phyloP scores from a whole-genome alignment of 768 basidiomycete genomes.

The Leccinellum luteum region DNA sequence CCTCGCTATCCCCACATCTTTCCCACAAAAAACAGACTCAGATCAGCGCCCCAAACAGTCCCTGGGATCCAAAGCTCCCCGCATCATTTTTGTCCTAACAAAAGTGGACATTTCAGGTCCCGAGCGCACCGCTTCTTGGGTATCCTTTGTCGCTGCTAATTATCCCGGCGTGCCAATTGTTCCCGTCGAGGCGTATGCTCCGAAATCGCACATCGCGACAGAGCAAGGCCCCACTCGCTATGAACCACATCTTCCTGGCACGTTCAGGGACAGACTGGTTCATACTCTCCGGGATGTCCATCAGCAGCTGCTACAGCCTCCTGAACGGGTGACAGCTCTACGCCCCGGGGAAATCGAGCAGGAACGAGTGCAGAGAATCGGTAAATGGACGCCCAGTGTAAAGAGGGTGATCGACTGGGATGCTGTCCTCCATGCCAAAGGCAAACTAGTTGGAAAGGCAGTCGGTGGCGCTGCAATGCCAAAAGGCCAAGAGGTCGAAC shows the following conservation, averaged over 20 bases:
- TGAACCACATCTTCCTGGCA: constrained; percentile 66
- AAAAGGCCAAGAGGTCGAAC: constrained; percentile 7
- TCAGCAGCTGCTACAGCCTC: constrained; percentile 63
- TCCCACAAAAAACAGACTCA: background rate
- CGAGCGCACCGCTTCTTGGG: constrained; percentile 63
- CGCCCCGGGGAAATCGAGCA: constrained; percentile 37
- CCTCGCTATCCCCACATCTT: constrained; percentile 35
- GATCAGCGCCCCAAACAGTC: constrained; percentile 30
- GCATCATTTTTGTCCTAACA: constrained; percentile 72
- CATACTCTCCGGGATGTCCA: constrained; percentile 65
- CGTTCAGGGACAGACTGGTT: constrained; percentile 64
- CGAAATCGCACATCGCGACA: constrained; percentile 35
- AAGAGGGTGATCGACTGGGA: constrained; percentile 75
- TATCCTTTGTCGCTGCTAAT: constrained; percentile 48
- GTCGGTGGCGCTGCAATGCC: constrained; percentile 45
- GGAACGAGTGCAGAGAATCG: constrained; percentile 46
- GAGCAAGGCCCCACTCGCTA: constrained; percentile 46
- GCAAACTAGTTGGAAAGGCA: constrained; percentile 41
- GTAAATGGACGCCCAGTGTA: constrained; percentile 65
- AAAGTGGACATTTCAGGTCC: constrained; percentile 86
- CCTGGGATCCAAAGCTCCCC: constrained; percentile 24
- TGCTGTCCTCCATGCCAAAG: constrained; percentile 45
- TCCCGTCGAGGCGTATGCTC: constrained; percentile 73
- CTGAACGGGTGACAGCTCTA: constrained; percentile 48
- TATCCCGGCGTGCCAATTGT: constrained; percentile 63